Evolutionary conservation across 1,284 basidiomycete species (phyloP).

Genomic region (Vanrija pseudolonga): DNA sequence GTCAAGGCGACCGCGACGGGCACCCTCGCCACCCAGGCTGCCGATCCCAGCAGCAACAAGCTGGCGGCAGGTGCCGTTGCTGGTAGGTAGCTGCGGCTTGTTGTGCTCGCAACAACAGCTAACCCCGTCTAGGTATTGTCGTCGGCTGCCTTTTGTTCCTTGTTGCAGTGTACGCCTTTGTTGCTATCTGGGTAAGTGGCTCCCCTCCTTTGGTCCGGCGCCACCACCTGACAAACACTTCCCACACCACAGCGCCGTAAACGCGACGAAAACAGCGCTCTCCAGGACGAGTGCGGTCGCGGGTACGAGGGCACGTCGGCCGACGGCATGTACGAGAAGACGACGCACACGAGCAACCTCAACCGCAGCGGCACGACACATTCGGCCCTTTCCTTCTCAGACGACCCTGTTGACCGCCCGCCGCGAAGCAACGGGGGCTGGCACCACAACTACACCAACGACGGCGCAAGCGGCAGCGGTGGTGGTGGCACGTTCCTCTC

Average conservation of each 20-base stretch:
- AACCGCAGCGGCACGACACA: constrained; percentile 13
- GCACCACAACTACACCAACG: neutral
- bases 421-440: neutral
- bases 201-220: too few relatives aligned
- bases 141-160: too few relatives aligned
- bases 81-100: neutral
- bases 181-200: too few relatives aligned
- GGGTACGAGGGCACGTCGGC: neutral
- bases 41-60: neutral
- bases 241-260: neutral
- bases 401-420: constrained; percentile 4
- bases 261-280: neutral
- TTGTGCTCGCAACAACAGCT: too few relatives aligned
- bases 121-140: too few relatives aligned
- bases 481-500: neutral
- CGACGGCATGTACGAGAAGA: too few relatives aligned
- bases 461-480: neutral
- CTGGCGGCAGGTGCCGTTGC: neutral
- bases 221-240: too few relatives aligned
- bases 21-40: too few relatives aligned
- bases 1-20: too few relatives aligned
- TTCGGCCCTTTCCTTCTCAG: constrained; percentile 15
- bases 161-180: too few relatives aligned
- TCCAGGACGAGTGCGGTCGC: neutral
- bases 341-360: neutral